Evolutionary conservation across 2,329 filamentous ascomycete genomes (phyloP).

Genomic region (Rugonectria rugulosa): DNA sequence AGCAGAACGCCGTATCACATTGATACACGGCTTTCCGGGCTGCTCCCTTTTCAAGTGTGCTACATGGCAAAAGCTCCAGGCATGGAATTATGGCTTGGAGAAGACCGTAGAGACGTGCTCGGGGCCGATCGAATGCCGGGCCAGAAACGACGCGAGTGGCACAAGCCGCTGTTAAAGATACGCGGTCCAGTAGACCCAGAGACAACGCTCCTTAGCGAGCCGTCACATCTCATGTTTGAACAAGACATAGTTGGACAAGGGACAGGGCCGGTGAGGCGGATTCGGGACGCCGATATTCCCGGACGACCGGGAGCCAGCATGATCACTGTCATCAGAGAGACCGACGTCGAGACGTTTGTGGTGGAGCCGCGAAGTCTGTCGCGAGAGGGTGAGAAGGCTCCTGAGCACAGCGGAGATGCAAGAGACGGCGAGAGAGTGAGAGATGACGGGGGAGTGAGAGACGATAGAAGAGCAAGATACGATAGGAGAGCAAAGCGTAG

Average conservation of each 20-base stretch:
- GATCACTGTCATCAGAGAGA: slow-evolving; percentile 21
- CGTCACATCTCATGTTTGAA: slow-evolving; percentile 25
- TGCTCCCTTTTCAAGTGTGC: slow-evolving; percentile 39
- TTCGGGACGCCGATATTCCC: slow-evolving; percentile 28
- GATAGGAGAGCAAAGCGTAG: too few species aligned
- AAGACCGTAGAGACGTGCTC: slow-evolving; percentile 37
- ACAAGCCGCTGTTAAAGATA: slow-evolving; percentile 18
- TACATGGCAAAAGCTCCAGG: slow-evolving; percentile 32
- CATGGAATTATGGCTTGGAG: slow-evolving; percentile 34
- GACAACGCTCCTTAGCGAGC: slow-evolving; percentile 15
- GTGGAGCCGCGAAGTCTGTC: slow-evolving; percentile 23
- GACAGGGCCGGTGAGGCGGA: background rate
- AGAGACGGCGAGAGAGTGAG: background rate
- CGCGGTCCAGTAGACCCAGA: background rate
- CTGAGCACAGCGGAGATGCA: background rate
- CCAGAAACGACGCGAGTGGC: slow-evolving; percentile 33
- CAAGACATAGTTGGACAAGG: slow-evolving; percentile 31
- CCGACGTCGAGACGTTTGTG: slow-evolving; percentile 1
- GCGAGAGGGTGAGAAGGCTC: background rate
- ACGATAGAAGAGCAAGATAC: background rate
- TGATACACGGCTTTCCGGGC: slow-evolving; percentile 33
- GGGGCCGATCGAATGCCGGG: slow-evolving; percentile 40
- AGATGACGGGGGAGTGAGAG: slow-evolving; percentile 1
- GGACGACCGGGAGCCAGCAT: slow-evolving; percentile 24
- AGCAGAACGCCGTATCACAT: slow-evolving; percentile 12